These are phyloP conservation scores for Suillus subalutaceus DNA, from an alignment of 768 basidiomycete genomes.

Conservation along the genomic window DNA sequence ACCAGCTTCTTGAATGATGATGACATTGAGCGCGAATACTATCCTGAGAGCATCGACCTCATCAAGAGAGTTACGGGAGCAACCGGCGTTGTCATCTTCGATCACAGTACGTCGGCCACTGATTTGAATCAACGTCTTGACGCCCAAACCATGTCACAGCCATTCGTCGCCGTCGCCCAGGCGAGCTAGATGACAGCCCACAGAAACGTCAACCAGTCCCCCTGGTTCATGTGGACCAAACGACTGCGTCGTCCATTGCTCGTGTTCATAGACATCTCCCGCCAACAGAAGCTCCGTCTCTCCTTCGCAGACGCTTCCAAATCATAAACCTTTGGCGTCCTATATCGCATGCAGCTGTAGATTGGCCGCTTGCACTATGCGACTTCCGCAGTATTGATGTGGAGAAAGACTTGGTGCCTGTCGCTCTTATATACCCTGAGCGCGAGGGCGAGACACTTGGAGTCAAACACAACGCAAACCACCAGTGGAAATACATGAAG, in stretches of 20 bases:
- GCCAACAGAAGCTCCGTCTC: no score
- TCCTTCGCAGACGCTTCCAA: no score
- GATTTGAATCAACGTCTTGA: no score
- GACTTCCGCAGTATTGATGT: no score
- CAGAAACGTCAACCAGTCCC: no score
- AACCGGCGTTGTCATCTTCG: conserved; percentile 42
- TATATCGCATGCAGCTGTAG: conserved; percentile 44
- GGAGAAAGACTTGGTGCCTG: conserved; percentile 40
- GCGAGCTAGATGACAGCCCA: no score
- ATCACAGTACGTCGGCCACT: conserved; percentile 36
- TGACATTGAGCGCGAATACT: conserved; percentile 41
- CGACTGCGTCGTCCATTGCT: no score
- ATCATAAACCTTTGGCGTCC: conserved; percentile 24
- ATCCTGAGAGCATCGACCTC: conserved; percentile 40
- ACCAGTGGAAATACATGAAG: conserved; percentile 49
- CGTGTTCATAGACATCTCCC: no score
- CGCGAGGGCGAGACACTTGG: conserved; percentile 46
- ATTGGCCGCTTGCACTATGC: conserved; percentile 51
- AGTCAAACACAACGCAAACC: conserved; percentile 40
- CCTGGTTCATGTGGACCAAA: no score
- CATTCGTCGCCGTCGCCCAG: no score
- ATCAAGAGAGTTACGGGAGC: conserved; percentile 44
- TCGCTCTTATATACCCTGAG: conserved; percentile 42
- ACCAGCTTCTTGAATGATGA: conserved; percentile 37
- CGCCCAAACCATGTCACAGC: no score